Percentiles rank a stretch among this genome's conserved stretches.
These are phyloP conservation scores for Lipomyces yamadae DNA, from an alignment of 805 yeast genomes.

Conservation along the genomic window DNA sequence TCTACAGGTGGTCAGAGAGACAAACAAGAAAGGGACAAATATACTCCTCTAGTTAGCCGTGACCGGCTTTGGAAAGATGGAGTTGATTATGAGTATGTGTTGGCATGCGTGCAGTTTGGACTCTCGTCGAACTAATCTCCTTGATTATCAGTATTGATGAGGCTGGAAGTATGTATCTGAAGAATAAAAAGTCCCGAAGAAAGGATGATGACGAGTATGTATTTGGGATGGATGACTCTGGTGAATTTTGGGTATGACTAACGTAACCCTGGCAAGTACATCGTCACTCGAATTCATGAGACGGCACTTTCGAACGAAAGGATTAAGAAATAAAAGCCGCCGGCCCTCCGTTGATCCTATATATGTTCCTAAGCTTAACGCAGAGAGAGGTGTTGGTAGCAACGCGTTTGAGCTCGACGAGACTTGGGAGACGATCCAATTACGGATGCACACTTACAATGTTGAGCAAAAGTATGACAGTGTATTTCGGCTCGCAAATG, in stretches of 20 bases:
- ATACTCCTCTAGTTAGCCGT: not conserved
- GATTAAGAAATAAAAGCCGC: not conserved
- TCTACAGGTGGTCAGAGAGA: not conserved
- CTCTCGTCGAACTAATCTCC: not conserved
- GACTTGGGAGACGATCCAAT: conserved; percentile 1
- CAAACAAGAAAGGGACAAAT: not conserved
- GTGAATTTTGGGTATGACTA: not conserved
- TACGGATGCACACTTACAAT: conserved; percentile 7
- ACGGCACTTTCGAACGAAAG: not conserved
- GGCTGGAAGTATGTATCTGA: not conserved
- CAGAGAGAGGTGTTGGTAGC: not conserved
- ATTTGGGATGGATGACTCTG: not conserved
- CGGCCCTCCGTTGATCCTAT: not conserved
- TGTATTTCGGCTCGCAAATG: conserved; percentile 7
- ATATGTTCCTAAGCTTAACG: not conserved
- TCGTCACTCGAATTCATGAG: not conserved
- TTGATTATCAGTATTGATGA: not conserved
- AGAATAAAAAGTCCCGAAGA: not conserved
- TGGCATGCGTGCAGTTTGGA: not conserved
- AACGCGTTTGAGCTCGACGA: not conserved
- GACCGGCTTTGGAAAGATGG: not conserved
- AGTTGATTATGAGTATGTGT: not conserved
- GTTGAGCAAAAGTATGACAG: not conserved
- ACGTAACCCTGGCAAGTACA: not conserved
- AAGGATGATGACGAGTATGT: not conserved